phyloP scores from a whole-genome alignment of 2,329 filamentous ascomycete species.

The Chrysosporium keratinophilum region DNA sequence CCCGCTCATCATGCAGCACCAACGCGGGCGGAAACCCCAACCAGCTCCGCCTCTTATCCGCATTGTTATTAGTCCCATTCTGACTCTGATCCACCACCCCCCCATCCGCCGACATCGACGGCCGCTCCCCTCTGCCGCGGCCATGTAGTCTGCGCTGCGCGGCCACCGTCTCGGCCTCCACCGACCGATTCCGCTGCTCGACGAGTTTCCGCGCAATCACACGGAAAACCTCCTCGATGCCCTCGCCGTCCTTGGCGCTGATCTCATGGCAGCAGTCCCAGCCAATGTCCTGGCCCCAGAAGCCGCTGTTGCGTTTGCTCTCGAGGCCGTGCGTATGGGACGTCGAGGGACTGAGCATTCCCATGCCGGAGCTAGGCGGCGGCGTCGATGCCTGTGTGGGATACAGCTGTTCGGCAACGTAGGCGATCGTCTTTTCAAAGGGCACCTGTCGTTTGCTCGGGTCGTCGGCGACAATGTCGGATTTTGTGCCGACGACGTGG shows the following conservation, averaged over 20 bases:
- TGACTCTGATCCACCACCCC: conserved; percentile 46
- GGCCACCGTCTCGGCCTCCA: conserved; percentile 44
- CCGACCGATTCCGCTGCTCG: conserved; percentile 55
- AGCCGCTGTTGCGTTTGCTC: conserved; percentile 39
- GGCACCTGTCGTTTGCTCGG: conserved; percentile 70
- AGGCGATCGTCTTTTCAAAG: conserved; percentile 91
- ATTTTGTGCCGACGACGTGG: conserved; percentile 91
- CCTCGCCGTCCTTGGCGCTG: conserved; percentile 84
- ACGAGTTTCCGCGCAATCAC: conserved; percentile 76
- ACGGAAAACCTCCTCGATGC: conserved; percentile 91
- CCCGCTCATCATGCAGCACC: conserved; percentile 27
- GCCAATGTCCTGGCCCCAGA: conserved; percentile 81
- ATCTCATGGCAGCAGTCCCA: conserved; percentile 99
- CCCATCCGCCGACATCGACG: conserved; percentile 40
- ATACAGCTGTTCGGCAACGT: conserved; percentile 83
- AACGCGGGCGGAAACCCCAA: conserved; percentile 47
- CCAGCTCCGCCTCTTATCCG: conserved; percentile 58
- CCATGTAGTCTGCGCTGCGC: conserved; percentile 37
- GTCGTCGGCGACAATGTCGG: conserved; percentile 79
- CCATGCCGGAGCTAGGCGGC: conserved; percentile 50
- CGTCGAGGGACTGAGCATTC: conserved; percentile 24
- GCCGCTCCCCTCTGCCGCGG: conserved; percentile 35
- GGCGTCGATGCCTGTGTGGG: conserved; percentile 59
- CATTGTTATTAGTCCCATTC: conserved; percentile 52
- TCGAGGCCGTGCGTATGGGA: conserved; percentile 22